Evolutionary conservation across 768 basidiomycete species (phyloP).

Genomic region (Galerina marginata): DNA sequence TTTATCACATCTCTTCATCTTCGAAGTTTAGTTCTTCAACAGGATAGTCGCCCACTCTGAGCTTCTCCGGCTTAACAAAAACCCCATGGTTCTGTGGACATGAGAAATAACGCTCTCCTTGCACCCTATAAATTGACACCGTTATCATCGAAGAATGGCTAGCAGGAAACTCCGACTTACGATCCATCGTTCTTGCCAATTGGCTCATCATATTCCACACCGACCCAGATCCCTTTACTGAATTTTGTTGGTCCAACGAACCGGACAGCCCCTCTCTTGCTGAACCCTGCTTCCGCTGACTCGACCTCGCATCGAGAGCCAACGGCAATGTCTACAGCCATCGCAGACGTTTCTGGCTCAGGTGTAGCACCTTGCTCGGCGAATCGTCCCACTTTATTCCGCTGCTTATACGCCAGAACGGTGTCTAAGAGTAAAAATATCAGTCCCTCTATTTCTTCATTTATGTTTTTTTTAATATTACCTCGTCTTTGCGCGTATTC

Average conservation of each 20-base stretch:
- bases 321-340: constrained; percentile 55
- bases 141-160: constrained; percentile 6
- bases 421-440: constrained; percentile 59
- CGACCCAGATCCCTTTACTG: constrained; percentile 81
- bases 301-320: constrained; percentile 88
- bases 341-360: constrained; percentile 24
- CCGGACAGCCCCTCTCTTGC: constrained; percentile 83
- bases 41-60: constrained; percentile 86
- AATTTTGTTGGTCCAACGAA: constrained; percentile 86
- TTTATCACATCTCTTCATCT: constrained; percentile 71
- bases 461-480: constrained; percentile 33
- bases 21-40: constrained; percentile 75
- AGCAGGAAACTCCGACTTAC: constrained; percentile 53
- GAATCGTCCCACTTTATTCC: constrained; percentile 88
- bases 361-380: constrained; percentile 53
- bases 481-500: constrained; percentile 86
- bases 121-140: constrained; percentile 56
- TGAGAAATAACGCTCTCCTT: constrained; percentile 85
- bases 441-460: background rate
- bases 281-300: constrained; percentile 67
- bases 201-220: constrained; percentile 95
- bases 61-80: constrained; percentile 85
- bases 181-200: constrained; percentile 95
- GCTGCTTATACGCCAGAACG: constrained; percentile 88
- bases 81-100: constrained; percentile 80